Evolutionary conservation across 2,329 filamentous ascomycete genomes (phyloP).

Genomic region (Lachnellula subtilissima): DNA sequence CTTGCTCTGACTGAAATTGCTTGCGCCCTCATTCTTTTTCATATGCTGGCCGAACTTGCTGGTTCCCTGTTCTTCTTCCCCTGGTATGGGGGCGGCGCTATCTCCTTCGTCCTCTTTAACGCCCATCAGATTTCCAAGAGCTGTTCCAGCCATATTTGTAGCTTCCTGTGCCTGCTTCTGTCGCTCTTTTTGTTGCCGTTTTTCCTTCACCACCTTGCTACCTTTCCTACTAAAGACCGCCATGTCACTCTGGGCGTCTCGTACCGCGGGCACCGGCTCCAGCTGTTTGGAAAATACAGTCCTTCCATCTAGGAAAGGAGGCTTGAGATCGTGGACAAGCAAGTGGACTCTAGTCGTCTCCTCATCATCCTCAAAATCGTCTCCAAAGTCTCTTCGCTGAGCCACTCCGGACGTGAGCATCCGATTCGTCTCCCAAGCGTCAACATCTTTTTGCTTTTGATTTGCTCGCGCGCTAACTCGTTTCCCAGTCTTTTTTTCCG

Average conservation of each 20-base stretch:
- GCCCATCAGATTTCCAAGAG: slow-evolving; percentile 91
- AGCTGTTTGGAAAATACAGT: slow-evolving; percentile 97
- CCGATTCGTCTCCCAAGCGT: slow-evolving; percentile 97
- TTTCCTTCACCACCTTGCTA: slow-evolving; percentile 86
- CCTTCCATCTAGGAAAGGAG: slow-evolving; percentile 89
- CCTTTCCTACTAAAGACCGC: slow-evolving; percentile 95
- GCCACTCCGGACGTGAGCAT: slow-evolving; percentile 97
- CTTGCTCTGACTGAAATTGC: slow-evolving; percentile 90
- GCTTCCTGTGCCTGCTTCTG: slow-evolving; percentile 93
- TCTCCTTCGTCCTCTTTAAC: slow-evolving; percentile 91
- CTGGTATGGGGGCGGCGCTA: slow-evolving; percentile 73
- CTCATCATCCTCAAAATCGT: slow-evolving; percentile 84
- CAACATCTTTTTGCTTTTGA: slow-evolving; percentile 88
- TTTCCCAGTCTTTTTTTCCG: slow-evolving; percentile 75
- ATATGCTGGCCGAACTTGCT: slow-evolving; percentile 88
- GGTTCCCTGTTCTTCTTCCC: slow-evolving; percentile 56
- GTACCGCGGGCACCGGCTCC: slow-evolving; percentile 87
- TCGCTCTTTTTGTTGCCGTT: slow-evolving; percentile 84
- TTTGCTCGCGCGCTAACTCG: slow-evolving; percentile 67
- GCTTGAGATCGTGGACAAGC: slow-evolving; percentile 86
- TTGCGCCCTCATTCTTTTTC: slow-evolving; percentile 81
- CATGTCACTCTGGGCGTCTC: slow-evolving; percentile 96
- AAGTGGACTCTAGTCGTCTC: slow-evolving; percentile 86
- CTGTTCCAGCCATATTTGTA: slow-evolving; percentile 86
- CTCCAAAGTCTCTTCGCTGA: slow-evolving; percentile 75